Base-by-base conservation (phyloP, 495 filamentous ascomycete genomes). In the Penicillium paxilli region DNA sequence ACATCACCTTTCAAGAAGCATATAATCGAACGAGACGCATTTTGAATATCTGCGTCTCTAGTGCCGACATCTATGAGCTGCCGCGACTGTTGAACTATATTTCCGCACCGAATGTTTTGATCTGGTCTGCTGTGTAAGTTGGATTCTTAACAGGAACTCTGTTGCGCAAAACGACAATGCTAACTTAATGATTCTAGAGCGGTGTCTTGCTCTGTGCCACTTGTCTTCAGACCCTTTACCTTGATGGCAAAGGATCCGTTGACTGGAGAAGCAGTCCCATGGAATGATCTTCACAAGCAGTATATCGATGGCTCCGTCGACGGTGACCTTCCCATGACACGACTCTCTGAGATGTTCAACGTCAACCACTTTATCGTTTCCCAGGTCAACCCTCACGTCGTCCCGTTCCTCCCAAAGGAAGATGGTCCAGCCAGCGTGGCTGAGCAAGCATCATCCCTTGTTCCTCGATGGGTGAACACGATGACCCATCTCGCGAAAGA, bases 291-390 rank as follows among this genome's bases (percentile, higher is more conserved):
- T 7, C 87, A 89, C 16, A 88, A 88, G 59, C 82, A 82, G 54
- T 97, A 87, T 80, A 96, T 96, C 40, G 93, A 98, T 68, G 93
- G 93, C 5, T 96, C 91, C 0, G 90, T 98, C 4, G 92, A 97
- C 59, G 91, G 91, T 53, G 93, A 98, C 70, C 79, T 98, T 2
- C 93, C 93, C 19, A 96, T 96, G 89, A 91, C 86, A 40, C 80
- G 89, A 9, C 76, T 98, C 10, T 87, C 92, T 0, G 92, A 96
- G 59, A 93, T 96, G 89, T 96, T 96, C 72, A 96, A 96, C 63
- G 92, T 96, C 71, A 98, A 96, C 64, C 92, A 96, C 64, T 96
- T 96, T 65, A 96, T 98, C 63, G 93, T 96, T 25, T 96, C 92
- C 0, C 93, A 98, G 64, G 91, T 95, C 41, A 97, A 96, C 62